Base-by-base conservation (phyloP, 257 asterid genomes). In the Solanum medicagineum region DNA sequence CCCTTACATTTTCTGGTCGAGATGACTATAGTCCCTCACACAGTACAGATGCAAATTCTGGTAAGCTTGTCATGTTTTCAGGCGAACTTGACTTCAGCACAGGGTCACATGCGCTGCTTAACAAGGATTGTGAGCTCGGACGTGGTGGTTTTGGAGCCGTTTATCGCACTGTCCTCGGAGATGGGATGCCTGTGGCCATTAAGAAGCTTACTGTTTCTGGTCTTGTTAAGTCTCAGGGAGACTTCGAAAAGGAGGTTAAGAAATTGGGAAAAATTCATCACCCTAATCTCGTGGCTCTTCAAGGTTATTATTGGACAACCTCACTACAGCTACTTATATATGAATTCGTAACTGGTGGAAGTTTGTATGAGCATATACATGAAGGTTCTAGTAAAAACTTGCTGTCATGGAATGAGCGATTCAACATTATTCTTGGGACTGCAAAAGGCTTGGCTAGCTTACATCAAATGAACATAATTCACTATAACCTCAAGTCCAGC, bases 81-180 rank as follows among this genome's bases (percentile, higher is more conserved):
- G 97, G 98, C 5, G 93, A 92, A 65, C 93, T 91, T 32, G 95
- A 93, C 81, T 93, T 95, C 83, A 90, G 93, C 85, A 88, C 94
- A 1, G 97, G 99, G 49, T 89, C 98, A 8, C 98, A 93, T 49
- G 93, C 95, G 70, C 94, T 95, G 63, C 98, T 95, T 75, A 93
- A 92, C 88, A 95, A 92, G 91, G 98, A 95, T 85, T 93, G 97
- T 65, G 99, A 95, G 83, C 94, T 95, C 36, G 99, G 99, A 15
- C 95, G 97, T 3, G 99, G 99, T 40, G 99, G 99, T 82, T 95
- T 95, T 57, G 99, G 99, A 60, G 91, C 97, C 0, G 99, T 95
- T 56, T 95, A 95, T 88, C 91, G 92, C 32, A 91, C 99, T 56
- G 89, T 86, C 80, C 97, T 95, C 2, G 88, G 88, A 87, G 97